Evolutionary conservation across 2,329 filamentous ascomycete species (phyloP).

Genomic region (Penicillium sp.): DNA sequence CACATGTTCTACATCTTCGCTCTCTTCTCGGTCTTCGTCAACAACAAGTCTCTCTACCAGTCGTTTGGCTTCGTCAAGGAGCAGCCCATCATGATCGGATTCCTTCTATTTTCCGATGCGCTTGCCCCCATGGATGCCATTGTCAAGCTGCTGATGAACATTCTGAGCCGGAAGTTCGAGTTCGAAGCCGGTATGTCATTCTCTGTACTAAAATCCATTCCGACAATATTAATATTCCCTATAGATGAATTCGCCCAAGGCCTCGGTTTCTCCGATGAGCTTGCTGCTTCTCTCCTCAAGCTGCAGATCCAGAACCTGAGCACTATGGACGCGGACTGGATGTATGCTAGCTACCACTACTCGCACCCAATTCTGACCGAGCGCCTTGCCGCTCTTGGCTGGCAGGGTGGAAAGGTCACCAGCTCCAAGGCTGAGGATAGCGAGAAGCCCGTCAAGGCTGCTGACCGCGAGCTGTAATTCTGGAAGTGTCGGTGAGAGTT

Average conservation of each 20-base stretch:
- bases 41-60: conserved; percentile 87
- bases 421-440: conserved; percentile 57
- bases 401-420: conserved; percentile 65
- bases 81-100: conserved; percentile 92
- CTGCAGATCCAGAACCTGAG: conserved; percentile 97
- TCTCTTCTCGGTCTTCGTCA: conserved; percentile 95
- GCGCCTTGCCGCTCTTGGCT: conserved; percentile 86
- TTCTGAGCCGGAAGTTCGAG: conserved; percentile 91
- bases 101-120: conserved; percentile 97
- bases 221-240: conserved; percentile 23
- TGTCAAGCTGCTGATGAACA: conserved; percentile 94
- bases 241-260: conserved; percentile 79
- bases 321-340: conserved; percentile 98
- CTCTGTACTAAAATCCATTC: background rate
- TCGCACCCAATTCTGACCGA: conserved; percentile 96
- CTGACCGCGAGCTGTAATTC: conserved; percentile 73
- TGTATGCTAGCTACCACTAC: conserved; percentile 98
- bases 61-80: conserved; percentile 86
- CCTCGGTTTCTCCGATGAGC: conserved; percentile 81
- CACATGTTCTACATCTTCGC: conserved; percentile 97
- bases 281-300: conserved; percentile 89
- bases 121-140: conserved; percentile 92
- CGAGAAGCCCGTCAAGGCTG: conserved; percentile 68
- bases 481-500: background rate
- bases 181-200: conserved; percentile 76